Percentiles rank a stretch among this genome's conserved stretches.
phyloP scores from a whole-genome alignment of 1,284 basidiomycete genomes.

The Trametes sp. region DNA sequence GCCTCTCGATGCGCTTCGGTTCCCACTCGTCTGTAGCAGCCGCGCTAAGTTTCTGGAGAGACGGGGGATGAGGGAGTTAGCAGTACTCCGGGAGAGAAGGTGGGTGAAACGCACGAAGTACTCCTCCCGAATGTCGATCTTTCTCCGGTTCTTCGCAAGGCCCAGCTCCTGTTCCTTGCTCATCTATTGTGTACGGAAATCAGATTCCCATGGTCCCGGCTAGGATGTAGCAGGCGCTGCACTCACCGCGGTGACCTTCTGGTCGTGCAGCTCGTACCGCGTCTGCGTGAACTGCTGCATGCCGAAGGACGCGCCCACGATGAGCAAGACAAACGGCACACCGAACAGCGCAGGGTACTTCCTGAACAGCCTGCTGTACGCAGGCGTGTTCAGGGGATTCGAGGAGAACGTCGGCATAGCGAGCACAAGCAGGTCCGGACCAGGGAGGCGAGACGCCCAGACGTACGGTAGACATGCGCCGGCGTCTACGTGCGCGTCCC shows the following conservation, averaged over 20 bases:
- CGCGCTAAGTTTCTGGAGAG: conserved; percentile 69
- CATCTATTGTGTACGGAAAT: conserved; percentile 52
- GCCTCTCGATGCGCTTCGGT: conserved; percentile 84
- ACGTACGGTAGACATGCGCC: neutral
- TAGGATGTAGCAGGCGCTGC: neutral
- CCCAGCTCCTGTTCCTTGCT: conserved; percentile 86
- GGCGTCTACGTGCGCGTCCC: conserved; percentile 10
- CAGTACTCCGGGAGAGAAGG: conserved; percentile 8
- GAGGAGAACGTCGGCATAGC: conserved; percentile 68
- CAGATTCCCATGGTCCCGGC: neutral
- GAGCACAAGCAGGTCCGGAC: conserved; percentile 1
- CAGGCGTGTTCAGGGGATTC: conserved; percentile 56
- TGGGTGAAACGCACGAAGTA: conserved; percentile 80
- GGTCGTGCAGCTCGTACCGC: conserved; percentile 88
- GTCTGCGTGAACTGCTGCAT: conserved; percentile 89
- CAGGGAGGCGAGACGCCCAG: neutral
- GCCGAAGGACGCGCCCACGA: conserved; percentile 90
- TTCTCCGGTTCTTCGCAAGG: conserved; percentile 81
- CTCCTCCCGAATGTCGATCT: conserved; percentile 93
- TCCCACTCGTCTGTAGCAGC: conserved; percentile 82
- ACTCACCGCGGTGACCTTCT: conserved; percentile 76
- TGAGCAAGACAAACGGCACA: conserved; percentile 85
- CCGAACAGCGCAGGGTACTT: conserved; percentile 81
- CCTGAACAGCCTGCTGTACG: conserved; percentile 55
- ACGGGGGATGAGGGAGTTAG: conserved; percentile 8